A percentile compares a stretch with the other conserved stretches of the same genome.
Conservation (phyloP, 106 monocot genomes). For the Allium sativum region DNA sequence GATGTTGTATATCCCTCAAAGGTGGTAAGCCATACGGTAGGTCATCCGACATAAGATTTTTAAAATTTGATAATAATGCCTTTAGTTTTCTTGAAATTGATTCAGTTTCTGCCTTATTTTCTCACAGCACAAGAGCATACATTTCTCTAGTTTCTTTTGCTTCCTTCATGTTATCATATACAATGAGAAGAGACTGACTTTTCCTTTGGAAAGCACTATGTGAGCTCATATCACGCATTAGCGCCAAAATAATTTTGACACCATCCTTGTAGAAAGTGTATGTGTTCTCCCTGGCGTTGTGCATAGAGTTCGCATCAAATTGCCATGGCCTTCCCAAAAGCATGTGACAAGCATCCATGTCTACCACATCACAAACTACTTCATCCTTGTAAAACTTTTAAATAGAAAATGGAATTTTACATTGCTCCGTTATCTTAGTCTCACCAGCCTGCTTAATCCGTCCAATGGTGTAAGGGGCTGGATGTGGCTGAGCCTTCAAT, state of each 20-base stretch:
- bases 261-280: neutral
- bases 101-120: neutral
- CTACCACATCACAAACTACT: neutral
- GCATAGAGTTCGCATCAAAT: neutral
- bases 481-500: neutral
- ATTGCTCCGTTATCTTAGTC: neutral
- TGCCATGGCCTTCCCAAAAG: neutral
- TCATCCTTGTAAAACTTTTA: neutral
- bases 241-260: neutral
- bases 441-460: neutral
- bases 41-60: neutral
- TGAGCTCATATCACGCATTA: neutral
- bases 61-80: neutral
- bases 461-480: neutral
- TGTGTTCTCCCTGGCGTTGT: neutral
- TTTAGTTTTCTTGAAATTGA: neutral
- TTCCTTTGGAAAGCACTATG: neutral
- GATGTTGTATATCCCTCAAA: neutral
- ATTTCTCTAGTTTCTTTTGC: neutral
- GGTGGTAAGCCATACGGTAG: neutral
- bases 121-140: neutral
- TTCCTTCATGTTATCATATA: neutral
- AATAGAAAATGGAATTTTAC: neutral
- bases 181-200: neutral
- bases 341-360: slow-evolving; percentile 1